Base-by-base conservation (phyloP, 2,329 filamentous ascomycete species). In the Aureobasidium sp. region DNA sequence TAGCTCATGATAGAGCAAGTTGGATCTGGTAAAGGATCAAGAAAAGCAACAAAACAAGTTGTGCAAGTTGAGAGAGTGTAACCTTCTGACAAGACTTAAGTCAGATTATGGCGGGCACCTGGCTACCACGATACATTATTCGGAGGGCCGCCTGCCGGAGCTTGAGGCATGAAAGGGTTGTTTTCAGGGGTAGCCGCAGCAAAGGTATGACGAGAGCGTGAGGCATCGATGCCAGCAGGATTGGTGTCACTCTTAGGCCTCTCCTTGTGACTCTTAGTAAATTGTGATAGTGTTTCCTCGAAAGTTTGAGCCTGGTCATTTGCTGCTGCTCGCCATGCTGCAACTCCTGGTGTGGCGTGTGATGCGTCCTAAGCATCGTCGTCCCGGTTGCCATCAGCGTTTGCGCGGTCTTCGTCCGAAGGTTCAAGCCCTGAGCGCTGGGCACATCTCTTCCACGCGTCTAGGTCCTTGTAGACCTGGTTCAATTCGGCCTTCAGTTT, bases 401-500 rank as follows among this genome's bases (percentile, higher is more conserved):
- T 42, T 20, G 60, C 60, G 20, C 61, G 48, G 36, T 62, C 45
- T 29, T 63, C 61, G 2, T 64, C 55, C 5, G 63, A 45, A 34
- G 56, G 63, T 20, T 59, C 65, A 8, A 69, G 64, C 31, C 71
- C 72, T 3, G 68, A 67, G 57, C 68, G 70, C 55, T 70, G 67
- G 36, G 72, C 72, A 3, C 69, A 79, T 67, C 86, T 84, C 79
- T 91, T 92, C 87, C 89, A 93, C 51, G 85, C 87, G 72, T 91
- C 87, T 56, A 88, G 81, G 72, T 93, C 89, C 57, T 87, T 81
- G 79, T 90, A 92, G 25, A 89, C 85, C 37, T 88, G 81, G 72
- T 91, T 87, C 67, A 87, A 89, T 71, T 94, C 90, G 39, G 82
- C 81, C 78, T 93, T 93, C 66, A 93, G 83, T 76, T 92, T 94